These are phyloP conservation scores for Entoloma clypeatum DNA, from an alignment of 1,284 basidiomycete species.

Conservation along the genomic window DNA sequence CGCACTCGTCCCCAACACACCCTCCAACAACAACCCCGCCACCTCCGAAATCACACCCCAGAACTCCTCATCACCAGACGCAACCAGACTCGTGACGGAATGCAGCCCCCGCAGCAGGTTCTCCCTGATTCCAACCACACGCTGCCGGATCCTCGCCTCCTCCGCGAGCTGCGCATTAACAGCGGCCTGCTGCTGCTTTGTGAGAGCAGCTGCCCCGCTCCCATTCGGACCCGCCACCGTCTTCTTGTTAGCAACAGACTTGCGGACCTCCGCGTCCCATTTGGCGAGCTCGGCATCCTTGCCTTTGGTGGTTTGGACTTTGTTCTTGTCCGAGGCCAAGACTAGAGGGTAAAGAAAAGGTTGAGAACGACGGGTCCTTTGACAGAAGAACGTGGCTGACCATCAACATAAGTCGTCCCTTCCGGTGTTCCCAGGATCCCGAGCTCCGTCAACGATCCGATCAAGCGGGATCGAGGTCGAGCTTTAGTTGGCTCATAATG, in stretches of 20 bases:
- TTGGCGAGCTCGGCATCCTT: slow-evolving; percentile 85
- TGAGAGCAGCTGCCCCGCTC: slow-evolving; percentile 54
- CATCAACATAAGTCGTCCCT: slow-evolving; percentile 76
- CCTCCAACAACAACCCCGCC: slow-evolving; percentile 59
- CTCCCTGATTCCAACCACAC: slow-evolving; percentile 52
- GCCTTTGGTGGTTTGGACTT: slow-evolving; percentile 60
- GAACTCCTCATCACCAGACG: slow-evolving; percentile 57
- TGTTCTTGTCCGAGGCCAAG: slow-evolving; percentile 56
- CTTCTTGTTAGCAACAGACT: slow-evolving; percentile 78
- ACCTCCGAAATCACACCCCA: slow-evolving; percentile 54
- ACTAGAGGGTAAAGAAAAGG: slow-evolving; percentile 50
- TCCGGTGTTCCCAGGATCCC: slow-evolving; percentile 84
- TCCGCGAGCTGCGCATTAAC: slow-evolving; percentile 79
- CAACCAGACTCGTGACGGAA: slow-evolving; percentile 62
- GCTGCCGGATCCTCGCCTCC: slow-evolving; percentile 64
- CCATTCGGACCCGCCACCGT: too few species aligned
- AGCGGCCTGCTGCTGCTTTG: slow-evolving; percentile 80
- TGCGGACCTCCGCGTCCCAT: slow-evolving; percentile 92
- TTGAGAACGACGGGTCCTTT: background rate
- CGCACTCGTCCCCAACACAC: slow-evolving; percentile 56
- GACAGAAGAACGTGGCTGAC: slow-evolving; percentile 37
- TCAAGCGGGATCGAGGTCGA: slow-evolving; percentile 57
- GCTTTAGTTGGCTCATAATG: slow-evolving; percentile 61
- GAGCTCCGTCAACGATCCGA: slow-evolving; percentile 63
- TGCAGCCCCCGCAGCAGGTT: slow-evolving; percentile 65